A percentile compares a stretch with the other conserved stretches of the same genome.
Evolutionary conservation across 2,329 filamentous ascomycete species (phyloP).

Genomic region (Chaetomium olivaceum): DNA sequence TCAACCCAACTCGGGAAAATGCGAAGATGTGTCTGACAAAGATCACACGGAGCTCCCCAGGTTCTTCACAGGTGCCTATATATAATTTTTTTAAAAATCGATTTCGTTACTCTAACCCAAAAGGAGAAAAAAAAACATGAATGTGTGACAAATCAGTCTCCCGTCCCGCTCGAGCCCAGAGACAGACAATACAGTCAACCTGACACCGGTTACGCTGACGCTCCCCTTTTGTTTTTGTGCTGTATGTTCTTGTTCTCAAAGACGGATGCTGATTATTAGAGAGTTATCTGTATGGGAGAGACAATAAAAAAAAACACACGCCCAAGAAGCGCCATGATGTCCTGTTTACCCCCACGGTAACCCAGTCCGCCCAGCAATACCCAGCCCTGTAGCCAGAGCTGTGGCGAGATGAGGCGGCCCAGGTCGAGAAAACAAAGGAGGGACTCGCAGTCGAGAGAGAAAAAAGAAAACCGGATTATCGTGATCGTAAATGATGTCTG

Average conservation of each 20-base stretch:
- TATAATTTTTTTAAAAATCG: not conserved
- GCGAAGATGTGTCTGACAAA: no score
- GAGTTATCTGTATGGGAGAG: conserved; percentile 19
- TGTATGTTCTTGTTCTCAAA: conserved; percentile 10
- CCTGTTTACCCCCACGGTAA: conserved; percentile 1
- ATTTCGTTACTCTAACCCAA: conserved; percentile 9
- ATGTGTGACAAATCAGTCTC: conserved; percentile 6
- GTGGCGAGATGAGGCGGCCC: conserved; percentile 20
- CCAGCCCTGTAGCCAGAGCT: conserved; percentile 17
- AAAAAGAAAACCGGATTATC: conserved; percentile 26
- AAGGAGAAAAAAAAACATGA: not conserved
- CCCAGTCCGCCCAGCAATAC: not conserved
- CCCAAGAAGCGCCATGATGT: conserved; percentile 20
- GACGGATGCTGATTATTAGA: conserved; percentile 24
- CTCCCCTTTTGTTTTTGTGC: conserved; percentile 1
- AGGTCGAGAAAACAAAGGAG: conserved; percentile 16
- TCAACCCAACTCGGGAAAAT: no score
- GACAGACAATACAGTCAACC: not conserved
- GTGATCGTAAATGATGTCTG: conserved; percentile 32
- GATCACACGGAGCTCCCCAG: no score
- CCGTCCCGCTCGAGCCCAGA: not conserved
- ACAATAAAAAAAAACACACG: conserved; percentile 5
- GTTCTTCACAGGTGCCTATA: not conserved
- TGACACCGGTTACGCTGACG: not conserved
- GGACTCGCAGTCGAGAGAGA: conserved; percentile 13